A percentile compares a stretch with the other conserved stretches of the same genome.
Evolutionary conservation across 345 rosid species (phyloP).

Genomic region (Linum trigynum): DNA sequence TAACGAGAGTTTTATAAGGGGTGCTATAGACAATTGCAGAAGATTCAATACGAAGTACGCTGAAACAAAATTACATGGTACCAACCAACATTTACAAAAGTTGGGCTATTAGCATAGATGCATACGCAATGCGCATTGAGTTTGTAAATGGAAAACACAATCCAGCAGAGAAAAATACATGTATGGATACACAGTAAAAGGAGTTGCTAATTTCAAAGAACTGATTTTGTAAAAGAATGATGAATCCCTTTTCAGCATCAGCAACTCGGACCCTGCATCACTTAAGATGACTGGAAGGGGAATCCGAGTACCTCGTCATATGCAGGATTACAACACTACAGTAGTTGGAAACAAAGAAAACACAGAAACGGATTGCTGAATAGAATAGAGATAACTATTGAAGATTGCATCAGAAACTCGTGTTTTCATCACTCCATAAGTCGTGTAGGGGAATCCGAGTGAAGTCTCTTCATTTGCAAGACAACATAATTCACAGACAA

Average conservation of each 20-base stretch:
- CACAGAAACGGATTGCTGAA: neutral
- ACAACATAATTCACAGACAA: neutral
- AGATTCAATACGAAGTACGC: too few species aligned
- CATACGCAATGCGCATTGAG: too few species aligned
- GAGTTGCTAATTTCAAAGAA: neutral
- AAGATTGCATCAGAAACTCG: slow-evolving; percentile 49
- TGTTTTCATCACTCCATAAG: slow-evolving; percentile 41
- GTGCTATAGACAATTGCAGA: too few species aligned
- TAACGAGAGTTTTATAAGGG: too few species aligned
- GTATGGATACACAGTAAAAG: neutral
- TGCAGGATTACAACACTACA: slow-evolving; percentile 16
- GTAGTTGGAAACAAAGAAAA: too few species aligned
- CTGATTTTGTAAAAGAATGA: neutral
- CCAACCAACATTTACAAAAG: too few species aligned
- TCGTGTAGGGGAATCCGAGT: slow-evolving; percentile 60
- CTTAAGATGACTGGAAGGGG: slow-evolving; percentile 55
- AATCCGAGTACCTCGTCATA: slow-evolving; percentile 56
- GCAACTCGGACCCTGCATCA: slow-evolving; percentile 57
- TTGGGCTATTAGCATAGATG: too few species aligned
- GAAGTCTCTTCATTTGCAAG: slow-evolving; percentile 34
- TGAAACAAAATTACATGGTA: too few species aligned
- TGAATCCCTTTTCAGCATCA: slow-evolving; percentile 26
- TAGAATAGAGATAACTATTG: too few species aligned
- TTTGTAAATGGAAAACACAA: too few species aligned
- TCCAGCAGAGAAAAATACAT: too few species aligned